Conservation (phyloP, 2,329 filamentous ascomycete genomes). For the Dothideomycetidae sp. region DNA sequence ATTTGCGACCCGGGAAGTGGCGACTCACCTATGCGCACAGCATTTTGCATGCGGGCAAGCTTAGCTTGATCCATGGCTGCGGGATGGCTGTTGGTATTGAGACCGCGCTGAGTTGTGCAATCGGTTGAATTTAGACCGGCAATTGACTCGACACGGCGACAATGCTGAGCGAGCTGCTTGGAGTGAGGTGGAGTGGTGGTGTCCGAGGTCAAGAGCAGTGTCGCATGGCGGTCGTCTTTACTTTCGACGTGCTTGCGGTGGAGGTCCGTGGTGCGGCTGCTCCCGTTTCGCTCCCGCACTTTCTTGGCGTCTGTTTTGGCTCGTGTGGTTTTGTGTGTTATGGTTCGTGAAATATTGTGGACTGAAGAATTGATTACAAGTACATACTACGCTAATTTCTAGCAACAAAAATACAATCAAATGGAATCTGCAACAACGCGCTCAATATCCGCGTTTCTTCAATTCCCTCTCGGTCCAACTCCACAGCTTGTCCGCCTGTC, state of each 20-base stretch:
- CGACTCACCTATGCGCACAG: conserved; percentile 56
- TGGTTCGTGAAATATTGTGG: too few species aligned
- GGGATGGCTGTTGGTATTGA: conserved; percentile 9
- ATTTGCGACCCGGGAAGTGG: background rate
- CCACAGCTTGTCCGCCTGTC: conserved; percentile 24
- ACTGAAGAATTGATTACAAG: background rate
- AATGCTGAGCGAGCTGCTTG: too few species aligned
- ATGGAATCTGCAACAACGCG: too few species aligned
- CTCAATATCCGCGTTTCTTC: conserved; percentile 11
- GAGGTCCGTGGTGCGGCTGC: background rate
- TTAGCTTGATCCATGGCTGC: conserved; percentile 51
- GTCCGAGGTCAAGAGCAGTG: background rate
- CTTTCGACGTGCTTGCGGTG: background rate
- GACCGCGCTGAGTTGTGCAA: background rate
- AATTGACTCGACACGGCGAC: background rate
- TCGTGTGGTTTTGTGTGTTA: too few species aligned
- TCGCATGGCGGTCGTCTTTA: background rate
- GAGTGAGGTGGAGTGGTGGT: background rate
- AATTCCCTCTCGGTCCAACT: conserved; percentile 22
- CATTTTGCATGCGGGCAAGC: conserved; percentile 51
- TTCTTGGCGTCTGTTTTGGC: background rate
- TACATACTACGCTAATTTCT: too few species aligned
- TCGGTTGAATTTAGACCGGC: background rate
- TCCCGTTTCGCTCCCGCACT: background rate
- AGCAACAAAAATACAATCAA: too few species aligned